Percentiles rank a stretch among this genome's conserved stretches.
phyloP scores from a whole-genome alignment of 2,329 filamentous ascomycete species.

The Diplodia sapinea region DNA sequence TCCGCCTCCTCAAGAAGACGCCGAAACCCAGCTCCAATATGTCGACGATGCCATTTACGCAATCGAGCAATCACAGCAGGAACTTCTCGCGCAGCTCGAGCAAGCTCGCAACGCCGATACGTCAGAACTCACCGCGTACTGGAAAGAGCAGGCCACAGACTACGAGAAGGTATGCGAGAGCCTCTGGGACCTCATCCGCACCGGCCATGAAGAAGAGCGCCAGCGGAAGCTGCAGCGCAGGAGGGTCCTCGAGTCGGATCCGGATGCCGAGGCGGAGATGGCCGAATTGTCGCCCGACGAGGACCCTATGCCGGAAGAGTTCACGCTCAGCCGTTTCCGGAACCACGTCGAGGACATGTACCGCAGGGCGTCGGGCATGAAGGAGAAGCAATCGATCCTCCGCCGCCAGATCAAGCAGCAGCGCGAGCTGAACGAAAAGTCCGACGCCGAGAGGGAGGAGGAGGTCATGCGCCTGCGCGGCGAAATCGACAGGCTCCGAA shows the following conservation, averaged over 20 bases:
- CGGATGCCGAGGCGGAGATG: conserved; percentile 60
- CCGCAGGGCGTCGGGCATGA: conserved; percentile 74
- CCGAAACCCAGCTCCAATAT: conserved; percentile 72
- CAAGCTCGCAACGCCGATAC: conserved; percentile 22
- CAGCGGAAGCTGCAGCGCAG: conserved; percentile 46
- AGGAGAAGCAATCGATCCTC: conserved; percentile 87
- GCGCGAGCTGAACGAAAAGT: conserved; percentile 87
- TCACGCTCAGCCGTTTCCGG: conserved; percentile 77
- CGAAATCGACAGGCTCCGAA: conserved; percentile 50
- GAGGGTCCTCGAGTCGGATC: conserved; percentile 55
- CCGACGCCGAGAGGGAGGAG: conserved; percentile 61
- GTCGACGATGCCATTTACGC: conserved; percentile 66
- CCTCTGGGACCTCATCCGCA: conserved; percentile 60
- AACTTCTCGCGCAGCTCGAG: conserved; percentile 11
- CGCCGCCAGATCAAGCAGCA: conserved; percentile 95
- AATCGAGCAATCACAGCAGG: conserved; percentile 37
- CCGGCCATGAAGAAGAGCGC: conserved; percentile 50
- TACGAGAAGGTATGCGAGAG: conserved; percentile 39
- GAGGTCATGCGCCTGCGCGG: conserved; percentile 50
- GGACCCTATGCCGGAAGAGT: conserved; percentile 64
- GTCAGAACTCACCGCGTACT: conserved; percentile 32
- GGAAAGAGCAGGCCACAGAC: conserved; percentile 37
- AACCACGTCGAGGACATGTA: conserved; percentile 80
- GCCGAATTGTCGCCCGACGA: conserved; percentile 69
- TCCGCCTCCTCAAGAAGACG: conserved; percentile 60